A percentile compares a stretch with the other conserved stretches of the same genome.
Evolutionary conservation across 129 eudicot species (phyloP).

Genomic region (Apium graveolens): DNA sequence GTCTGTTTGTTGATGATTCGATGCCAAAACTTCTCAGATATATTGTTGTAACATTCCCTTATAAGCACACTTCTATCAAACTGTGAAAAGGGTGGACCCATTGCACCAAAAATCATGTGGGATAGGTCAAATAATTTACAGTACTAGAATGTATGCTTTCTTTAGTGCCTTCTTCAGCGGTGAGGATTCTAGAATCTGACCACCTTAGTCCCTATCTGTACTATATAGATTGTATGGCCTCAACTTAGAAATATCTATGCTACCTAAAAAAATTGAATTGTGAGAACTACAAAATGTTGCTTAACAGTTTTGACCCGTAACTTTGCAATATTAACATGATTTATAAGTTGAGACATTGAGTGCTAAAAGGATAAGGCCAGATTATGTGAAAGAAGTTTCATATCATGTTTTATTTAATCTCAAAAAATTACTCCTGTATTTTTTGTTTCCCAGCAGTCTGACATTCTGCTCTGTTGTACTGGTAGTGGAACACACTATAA

Average conservation of each 20-base stretch:
- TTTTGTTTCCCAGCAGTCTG: background rate
- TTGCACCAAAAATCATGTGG: background rate
- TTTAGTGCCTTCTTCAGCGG: conserved; percentile 3
- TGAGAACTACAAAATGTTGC: background rate
- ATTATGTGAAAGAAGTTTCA: background rate
- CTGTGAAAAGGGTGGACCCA: background rate
- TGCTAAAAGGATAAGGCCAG: background rate
- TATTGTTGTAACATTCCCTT: background rate
- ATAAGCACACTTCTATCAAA: background rate
- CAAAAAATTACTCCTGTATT: background rate
- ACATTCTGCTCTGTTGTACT: background rate
- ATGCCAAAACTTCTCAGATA: background rate
- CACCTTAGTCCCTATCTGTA: background rate
- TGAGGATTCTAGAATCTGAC: background rate
- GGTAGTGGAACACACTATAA: background rate
- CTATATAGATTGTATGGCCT: background rate
- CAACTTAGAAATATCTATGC: background rate
- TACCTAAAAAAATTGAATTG: background rate
- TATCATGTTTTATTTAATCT: background rate
- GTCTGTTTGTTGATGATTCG: background rate
- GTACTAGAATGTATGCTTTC: too few species aligned
- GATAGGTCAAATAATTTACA: too few species aligned
- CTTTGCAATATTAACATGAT: background rate
- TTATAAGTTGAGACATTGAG: background rate
- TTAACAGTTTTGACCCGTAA: background rate